phyloP scores from a whole-genome alignment of 1,284 basidiomycete species.

The Papiliotrema terrestris region DNA sequence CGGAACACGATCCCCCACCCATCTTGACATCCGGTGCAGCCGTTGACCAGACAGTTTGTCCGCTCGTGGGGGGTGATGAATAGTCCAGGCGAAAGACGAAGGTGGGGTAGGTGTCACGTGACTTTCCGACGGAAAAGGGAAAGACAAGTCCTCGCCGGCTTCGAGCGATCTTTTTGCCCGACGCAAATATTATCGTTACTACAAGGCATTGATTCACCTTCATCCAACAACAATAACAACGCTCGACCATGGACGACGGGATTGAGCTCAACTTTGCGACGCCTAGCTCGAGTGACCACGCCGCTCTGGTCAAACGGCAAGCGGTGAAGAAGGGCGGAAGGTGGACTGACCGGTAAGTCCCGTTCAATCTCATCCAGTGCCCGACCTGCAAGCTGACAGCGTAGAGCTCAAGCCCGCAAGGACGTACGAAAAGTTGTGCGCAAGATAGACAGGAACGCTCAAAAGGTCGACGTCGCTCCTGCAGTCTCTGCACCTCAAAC shows the following conservation, averaged over 20 bases:
- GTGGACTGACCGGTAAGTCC: conserved; percentile 74
- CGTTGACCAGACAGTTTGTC: no score
- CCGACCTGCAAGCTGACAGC: conserved; percentile 15
- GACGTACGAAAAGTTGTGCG: conserved; percentile 25
- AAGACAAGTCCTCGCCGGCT: no score
- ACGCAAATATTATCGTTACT: neutral
- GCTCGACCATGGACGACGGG: conserved; percentile 37
- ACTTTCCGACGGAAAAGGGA: no score
- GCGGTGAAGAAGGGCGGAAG: conserved; percentile 63
- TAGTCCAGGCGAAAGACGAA: no score
- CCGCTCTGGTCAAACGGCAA: conserved; percentile 11
- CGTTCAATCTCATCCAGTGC: no score
- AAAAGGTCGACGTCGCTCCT: neutral
- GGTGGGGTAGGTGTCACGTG: no score
- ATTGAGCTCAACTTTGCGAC: conserved; percentile 49
- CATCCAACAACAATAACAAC: neutral
- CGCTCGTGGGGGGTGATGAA: no score
- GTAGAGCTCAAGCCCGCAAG: conserved; percentile 45
- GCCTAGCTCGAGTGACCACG: conserved; percentile 4
- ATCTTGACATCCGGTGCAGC: no score
- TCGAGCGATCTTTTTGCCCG: no score
- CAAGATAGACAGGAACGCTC: conserved; percentile 4
- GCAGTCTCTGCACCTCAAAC: neutral
- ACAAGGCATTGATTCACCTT: no score
- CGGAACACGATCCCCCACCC: no score